Evolutionary conservation across 306 rosid genomes (phyloP), one percentile per base, ranked within the genome.

Genomic region (Rubus idaeus): DNA sequence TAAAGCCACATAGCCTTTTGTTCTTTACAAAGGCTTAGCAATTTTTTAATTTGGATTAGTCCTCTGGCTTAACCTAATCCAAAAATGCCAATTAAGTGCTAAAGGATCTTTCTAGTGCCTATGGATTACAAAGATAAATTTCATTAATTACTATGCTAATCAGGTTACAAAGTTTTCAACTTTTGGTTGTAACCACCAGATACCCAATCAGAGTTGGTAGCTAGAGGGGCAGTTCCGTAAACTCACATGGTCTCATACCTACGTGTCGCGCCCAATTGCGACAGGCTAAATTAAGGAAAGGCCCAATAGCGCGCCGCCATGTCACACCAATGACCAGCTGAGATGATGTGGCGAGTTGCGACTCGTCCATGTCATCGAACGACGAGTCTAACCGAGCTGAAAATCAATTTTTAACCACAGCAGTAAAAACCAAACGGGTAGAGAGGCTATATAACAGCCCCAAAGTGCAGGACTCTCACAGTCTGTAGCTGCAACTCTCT

Each of bases 241-340:
- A 75, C 76, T 20, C 20, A 0, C 8, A 0, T 0, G 1, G 12
- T 3, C 13, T 3, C 50, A 16, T 4, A 53, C 65, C 80, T 55
- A 80, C 86, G 87, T 82, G 91, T 81, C 49, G 47, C 55, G 11
- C 10, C 45, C 77, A 77, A 17, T 44, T 47, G 71, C 55, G 1
- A 18, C 30, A 46, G 52, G 16, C 46, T 44, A 13, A 21, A 6
- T 4, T 41, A 10, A 2, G 4, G 0, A 14, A 56, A 0, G 3
- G 1, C 7, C 93, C 89, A 91, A 87, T 88, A 1, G 4, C 3
- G 51, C 0, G 0, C 3, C 3, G 84, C 90, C 97, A 88, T 80
- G 45, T 58, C 75, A 58, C 0, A 18, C 39, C 73, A 64, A 67
- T 92, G 97, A 92, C 93, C 78, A 40, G 10, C 1, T 0, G 0